These are phyloP conservation scores for Saccharomyces pastorianus DNA, from an alignment of 1,139 yeast species.

Conservation along the genomic window DNA sequence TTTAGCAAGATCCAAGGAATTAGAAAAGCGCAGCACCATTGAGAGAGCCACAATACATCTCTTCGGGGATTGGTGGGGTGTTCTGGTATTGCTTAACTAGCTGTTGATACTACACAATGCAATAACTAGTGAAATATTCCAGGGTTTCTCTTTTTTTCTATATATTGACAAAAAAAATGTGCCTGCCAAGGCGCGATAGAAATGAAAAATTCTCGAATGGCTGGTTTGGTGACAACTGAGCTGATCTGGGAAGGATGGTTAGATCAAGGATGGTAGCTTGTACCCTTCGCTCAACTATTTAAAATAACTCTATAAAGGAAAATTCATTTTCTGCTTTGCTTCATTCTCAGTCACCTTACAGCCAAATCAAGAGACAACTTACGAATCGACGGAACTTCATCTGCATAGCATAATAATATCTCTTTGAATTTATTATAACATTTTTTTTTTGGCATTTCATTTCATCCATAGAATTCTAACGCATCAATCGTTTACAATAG, in stretches of 20 bases:
- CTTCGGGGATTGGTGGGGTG: too few species aligned
- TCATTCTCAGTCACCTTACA: not conserved
- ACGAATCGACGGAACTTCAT: not conserved
- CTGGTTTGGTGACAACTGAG: not conserved
- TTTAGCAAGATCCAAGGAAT: not conserved
- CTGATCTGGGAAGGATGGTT: not conserved
- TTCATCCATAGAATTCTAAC: not conserved
- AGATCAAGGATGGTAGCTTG: not conserved
- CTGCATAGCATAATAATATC: not conserved
- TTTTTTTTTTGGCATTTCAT: not conserved
- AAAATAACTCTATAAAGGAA: not conserved
- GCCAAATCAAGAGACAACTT: not conserved
- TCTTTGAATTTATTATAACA: not conserved
- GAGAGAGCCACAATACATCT: too few species aligned
- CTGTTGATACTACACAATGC: too few species aligned
- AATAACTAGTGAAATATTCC: not conserved
- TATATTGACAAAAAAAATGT: not conserved
- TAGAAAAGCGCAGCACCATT: not conserved
- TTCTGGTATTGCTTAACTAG: not conserved
- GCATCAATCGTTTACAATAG: not conserved
- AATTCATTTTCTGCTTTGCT: not conserved
- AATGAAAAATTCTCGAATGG: not conserved
- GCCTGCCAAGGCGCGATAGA: not conserved
- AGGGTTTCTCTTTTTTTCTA: not conserved
- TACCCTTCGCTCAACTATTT: not conserved